phyloP scores from a whole-genome alignment of 108 stramenopile species.

The Nitzschia sp. region DNA sequence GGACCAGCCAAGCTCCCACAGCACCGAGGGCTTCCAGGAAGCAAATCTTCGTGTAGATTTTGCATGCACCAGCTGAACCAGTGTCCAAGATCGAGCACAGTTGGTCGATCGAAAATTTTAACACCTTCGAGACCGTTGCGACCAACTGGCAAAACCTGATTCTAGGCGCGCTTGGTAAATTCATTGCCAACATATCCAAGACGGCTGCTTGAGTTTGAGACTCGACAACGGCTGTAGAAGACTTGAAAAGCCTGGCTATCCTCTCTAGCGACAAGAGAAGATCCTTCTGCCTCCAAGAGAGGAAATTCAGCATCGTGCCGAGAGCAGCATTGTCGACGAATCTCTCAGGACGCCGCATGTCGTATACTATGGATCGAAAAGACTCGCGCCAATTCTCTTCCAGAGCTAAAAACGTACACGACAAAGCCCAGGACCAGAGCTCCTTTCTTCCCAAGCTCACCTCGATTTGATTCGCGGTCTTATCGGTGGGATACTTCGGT shows the following conservation, averaged over 20 bases:
- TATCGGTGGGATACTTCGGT: neutral
- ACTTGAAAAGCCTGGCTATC: slow-evolving; percentile 4
- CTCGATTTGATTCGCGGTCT: neutral
- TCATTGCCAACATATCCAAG: slow-evolving; percentile 29
- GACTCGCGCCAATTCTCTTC: slow-evolving; percentile 36
- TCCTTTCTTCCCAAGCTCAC: slow-evolving; percentile 11
- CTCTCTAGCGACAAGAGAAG: slow-evolving; percentile 6
- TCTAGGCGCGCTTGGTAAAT: slow-evolving; percentile 29
- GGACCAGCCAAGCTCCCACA: slow-evolving; percentile 26
- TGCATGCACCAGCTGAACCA: neutral
- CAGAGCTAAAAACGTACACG: slow-evolving; percentile 25
- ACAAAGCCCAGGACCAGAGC: slow-evolving; percentile 37
- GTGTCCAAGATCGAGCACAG: neutral
- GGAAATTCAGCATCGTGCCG: neutral
- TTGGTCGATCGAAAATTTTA: slow-evolving; percentile 1
- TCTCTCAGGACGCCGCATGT: neutral
- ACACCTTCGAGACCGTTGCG: slow-evolving; percentile 15
- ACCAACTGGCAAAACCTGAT: slow-evolving; percentile 24
- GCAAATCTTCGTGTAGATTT: neutral
- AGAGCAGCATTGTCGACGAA: neutral
- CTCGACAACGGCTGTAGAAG: neutral
- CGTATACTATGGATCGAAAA: neutral
- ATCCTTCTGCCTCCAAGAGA: slow-evolving; percentile 5
- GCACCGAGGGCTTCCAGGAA: slow-evolving; percentile 24
- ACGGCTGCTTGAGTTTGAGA: neutral